phyloP scores from a whole-genome alignment of 345 rosid genomes.

The Sapria himalayana region DNA sequence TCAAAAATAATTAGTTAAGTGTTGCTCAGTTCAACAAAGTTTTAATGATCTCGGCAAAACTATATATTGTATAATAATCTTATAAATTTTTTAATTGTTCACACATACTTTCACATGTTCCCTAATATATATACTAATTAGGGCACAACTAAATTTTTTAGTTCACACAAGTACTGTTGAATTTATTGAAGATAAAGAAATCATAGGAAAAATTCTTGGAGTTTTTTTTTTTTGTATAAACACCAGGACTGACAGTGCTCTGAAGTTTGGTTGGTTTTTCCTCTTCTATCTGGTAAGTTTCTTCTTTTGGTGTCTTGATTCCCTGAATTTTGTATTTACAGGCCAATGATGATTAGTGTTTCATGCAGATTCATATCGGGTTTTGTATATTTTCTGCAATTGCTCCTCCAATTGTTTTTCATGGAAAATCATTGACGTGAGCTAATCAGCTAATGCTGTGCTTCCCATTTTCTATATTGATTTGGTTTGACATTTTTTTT shows the following conservation, averaged over 20 bases:
- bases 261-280: slow-evolving; percentile 95
- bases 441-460: slow-evolving; percentile 9
- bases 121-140: too few species aligned
- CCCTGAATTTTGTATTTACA: background rate
- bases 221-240: slow-evolving; percentile 8
- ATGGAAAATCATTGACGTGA: slow-evolving; percentile 96
- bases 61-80: too few species aligned
- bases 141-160: too few species aligned
- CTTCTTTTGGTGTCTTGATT: slow-evolving; percentile 1
- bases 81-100: too few species aligned
- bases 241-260: slow-evolving; percentile 94
- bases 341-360: slow-evolving; percentile 3
- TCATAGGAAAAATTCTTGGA: too few species aligned
- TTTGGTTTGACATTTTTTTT: background rate
- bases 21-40: too few species aligned
- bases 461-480: background rate
- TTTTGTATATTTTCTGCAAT: slow-evolving; percentile 95
- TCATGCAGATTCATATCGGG: slow-evolving; percentile 62
- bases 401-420: slow-evolving; percentile 91
- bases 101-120: too few species aligned
- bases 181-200: too few species aligned
- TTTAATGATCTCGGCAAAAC: too few species aligned
- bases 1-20: too few species aligned
- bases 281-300: slow-evolving; percentile 73
- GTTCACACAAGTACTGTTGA: too few species aligned